Evolutionary conservation across 129 eudicot species (phyloP), one percentile per base, ranked within the genome.

Genomic region (Ambrosia trifida): DNA sequence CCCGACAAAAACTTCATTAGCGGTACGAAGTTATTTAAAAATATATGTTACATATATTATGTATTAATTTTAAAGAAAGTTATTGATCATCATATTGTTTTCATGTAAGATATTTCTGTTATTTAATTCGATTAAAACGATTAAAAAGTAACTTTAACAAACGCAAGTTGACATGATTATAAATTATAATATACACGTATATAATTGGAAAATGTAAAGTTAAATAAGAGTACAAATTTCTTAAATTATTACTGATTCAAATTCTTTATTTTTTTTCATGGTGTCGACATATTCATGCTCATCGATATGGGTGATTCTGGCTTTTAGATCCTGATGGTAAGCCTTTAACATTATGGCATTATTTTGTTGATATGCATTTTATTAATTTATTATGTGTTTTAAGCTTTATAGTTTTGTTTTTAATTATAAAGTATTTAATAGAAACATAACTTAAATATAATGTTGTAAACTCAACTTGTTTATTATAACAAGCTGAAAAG

Each of bases 1-100:
- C 98, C 98, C 4, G 84, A 85, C 60, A 71, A 85, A 56, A 89
- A 89, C 66, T 93, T 83, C 88, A 93, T 93, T 81, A 87, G 89
- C 69, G 98, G 98, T 93, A 70, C 2, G 40, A 47, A 53, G 18
- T 11, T 17, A 24, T 5, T 40, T 40, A 40, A 40, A 6, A 6
- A 40, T 40, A 4, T 36, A 4, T n/a, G 24, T 16, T 50, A 50
- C 11, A 8, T 24, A 46, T 46, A 46, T 46, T 46, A 46, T 46
- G 11, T 46, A 46, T 11, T 14, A 13, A 46, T 46, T 46, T 46
- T 46, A 46, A 46, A 46, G n/a, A 46, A 46, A 24, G 28, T 24
- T 24, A 24, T 24, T 24, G 28, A 24, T 24, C 28, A 24, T 24
- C 28, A 24, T 24, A 24, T 24, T 50, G 57, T 50, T 7, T 17